A percentile compares a stretch with the other conserved stretches of the same genome.
These are phyloP conservation scores for Boletus huronensis DNA, from an alignment of 768 basidiomycete species.

Conservation along the genomic window DNA sequence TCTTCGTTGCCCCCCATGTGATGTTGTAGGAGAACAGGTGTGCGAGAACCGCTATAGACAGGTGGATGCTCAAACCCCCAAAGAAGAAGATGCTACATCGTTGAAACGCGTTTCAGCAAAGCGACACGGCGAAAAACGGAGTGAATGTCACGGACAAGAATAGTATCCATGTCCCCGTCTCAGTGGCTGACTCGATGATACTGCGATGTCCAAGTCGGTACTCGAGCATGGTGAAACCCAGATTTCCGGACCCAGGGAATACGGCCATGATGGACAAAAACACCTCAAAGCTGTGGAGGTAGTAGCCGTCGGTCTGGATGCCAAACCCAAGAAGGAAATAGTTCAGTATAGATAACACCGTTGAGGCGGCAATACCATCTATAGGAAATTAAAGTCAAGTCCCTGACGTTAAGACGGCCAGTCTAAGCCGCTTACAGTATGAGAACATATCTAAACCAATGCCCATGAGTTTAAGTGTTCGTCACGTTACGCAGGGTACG, in stretches of 20 bases:
- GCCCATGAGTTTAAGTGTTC: constrained; percentile 1
- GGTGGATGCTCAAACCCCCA: constrained; percentile 51
- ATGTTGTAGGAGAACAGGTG: constrained; percentile 62
- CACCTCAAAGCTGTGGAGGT: constrained; percentile 76
- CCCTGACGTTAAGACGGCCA: constrained; percentile 2
- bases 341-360: constrained; percentile 63
- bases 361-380: constrained; percentile 61
- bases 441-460: constrained; percentile 44
- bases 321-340: constrained; percentile 71
- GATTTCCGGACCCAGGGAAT: constrained; percentile 68
- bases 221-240: constrained; percentile 68
- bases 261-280: constrained; percentile 71
- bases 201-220: constrained; percentile 56
- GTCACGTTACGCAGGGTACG: constrained; percentile 9
- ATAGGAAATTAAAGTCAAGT: not conserved
- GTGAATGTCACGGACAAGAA: constrained; percentile 33
- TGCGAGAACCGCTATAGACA: constrained; percentile 50
- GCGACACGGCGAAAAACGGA: too few species aligned
- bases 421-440: constrained; percentile 38
- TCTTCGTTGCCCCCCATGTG: constrained; percentile 60
- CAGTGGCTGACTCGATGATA: constrained; percentile 16
- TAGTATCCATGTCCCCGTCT: constrained; percentile 27
- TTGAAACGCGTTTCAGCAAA: not conserved
- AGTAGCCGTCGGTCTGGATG: constrained; percentile 71
- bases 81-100: constrained; percentile 48